phyloP scores from a whole-genome alignment of 306 rosid species.

The Luffa aegyptiaca region DNA sequence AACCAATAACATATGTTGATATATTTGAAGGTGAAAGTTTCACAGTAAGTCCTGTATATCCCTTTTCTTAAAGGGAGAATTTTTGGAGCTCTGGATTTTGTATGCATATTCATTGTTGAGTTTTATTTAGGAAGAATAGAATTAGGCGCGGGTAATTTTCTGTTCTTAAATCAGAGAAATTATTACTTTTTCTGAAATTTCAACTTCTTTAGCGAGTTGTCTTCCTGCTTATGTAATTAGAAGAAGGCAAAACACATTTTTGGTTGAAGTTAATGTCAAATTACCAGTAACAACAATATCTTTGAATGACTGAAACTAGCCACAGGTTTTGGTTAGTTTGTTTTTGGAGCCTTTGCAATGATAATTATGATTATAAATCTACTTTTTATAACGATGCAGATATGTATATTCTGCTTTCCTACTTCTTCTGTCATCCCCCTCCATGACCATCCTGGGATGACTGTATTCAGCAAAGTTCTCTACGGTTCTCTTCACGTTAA shows the following conservation, averaged over 20 bases:
- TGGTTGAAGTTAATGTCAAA: not conserved
- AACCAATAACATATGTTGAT: constrained; percentile 74
- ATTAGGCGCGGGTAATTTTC: not conserved
- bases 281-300: not conserved
- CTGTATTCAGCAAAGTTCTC: constrained; percentile 86
- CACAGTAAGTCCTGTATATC: constrained; percentile 41
- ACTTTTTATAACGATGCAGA: constrained; percentile 33
- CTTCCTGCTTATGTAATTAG: not conserved
- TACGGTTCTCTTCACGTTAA: constrained; percentile 92
- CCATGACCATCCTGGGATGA: constrained; percentile 97
- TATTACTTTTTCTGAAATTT: not conserved
- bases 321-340: not conserved
- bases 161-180: not conserved
- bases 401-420: constrained; percentile 87
- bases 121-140: not conserved
- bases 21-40: constrained; percentile 58
- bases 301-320: not conserved
- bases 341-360: not conserved
- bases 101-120: not conserved
- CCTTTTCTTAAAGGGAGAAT: not conserved
- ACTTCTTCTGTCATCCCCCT: constrained; percentile 85
- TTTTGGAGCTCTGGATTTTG: not conserved
- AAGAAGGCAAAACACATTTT: not conserved
- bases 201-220: not conserved
- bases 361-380: not conserved